Conservation (phyloP, 768 basidiomycete genomes). For the Termitomyces sp. region DNA sequence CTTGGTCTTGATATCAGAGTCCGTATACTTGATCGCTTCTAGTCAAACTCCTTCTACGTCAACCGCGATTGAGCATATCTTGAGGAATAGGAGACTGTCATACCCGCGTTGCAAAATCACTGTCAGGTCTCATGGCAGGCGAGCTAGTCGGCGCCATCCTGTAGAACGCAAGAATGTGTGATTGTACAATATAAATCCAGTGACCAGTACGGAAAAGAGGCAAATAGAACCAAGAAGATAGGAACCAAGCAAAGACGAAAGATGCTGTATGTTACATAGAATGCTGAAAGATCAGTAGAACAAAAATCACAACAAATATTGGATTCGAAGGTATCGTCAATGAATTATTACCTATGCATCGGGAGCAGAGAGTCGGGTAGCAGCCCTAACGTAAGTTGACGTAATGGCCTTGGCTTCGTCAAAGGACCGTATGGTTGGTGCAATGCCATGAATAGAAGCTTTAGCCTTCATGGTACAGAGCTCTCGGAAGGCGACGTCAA, state of each 20-base stretch:
- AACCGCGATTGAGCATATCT: not conserved
- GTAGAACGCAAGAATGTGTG: not conserved
- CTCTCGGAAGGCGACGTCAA: conserved; percentile 49
- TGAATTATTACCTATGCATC: not conserved
- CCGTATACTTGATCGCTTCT: not conserved
- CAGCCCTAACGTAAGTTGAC: conserved; percentile 24
- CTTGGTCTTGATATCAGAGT: not conserved
- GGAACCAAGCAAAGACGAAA: not conserved
- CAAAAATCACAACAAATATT: not conserved
- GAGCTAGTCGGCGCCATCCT: not conserved
- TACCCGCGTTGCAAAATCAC: not conserved
- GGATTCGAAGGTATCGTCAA: not conserved
- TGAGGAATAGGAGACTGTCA: not conserved
- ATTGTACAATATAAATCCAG: not conserved
- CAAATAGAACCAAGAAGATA: not conserved
- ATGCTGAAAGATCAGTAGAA: not conserved
- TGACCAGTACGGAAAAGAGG: not conserved
- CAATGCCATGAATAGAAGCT: conserved; percentile 31
- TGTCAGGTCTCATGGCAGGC: not conserved
- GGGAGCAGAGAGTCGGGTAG: conserved; percentile 11
- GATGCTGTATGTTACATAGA: not conserved
- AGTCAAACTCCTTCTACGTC: not conserved
- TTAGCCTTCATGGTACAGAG: conserved; percentile 57
- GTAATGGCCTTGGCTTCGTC: conserved; percentile 38
- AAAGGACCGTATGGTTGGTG: conserved; percentile 31